Percentiles rank a stretch among this genome's conserved stretches.
Conservation (phyloP, 192 early-diverging fungal genomes). For the Coemansia sp. region DNA sequence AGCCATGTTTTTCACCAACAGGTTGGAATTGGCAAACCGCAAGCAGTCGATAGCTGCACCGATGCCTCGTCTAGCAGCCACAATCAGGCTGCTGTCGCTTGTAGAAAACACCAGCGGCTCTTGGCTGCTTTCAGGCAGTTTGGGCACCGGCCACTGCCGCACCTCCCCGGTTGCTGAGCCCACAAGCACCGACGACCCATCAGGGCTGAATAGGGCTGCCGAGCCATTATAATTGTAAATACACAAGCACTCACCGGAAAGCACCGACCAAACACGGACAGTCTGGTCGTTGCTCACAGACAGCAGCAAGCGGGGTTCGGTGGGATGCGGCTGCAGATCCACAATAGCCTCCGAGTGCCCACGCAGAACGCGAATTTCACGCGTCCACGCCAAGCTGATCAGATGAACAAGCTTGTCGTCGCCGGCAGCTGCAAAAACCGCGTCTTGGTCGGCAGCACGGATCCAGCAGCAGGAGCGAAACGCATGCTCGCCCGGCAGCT, state of each 20-base stretch:
- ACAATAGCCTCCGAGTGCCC: constrained; percentile 61
- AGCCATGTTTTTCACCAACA: constrained; percentile 70
- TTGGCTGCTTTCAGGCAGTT: constrained; percentile 15
- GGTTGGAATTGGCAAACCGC: constrained; percentile 62
- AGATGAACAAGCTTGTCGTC: constrained; percentile 64
- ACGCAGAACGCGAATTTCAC: constrained; percentile 59
- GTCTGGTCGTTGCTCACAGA: constrained; percentile 73
- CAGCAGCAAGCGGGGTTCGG: constrained; percentile 60
- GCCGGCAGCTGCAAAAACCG: constrained; percentile 68
- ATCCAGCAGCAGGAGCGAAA: constrained; percentile 75
- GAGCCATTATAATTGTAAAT: constrained; percentile 61
- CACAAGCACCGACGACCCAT: constrained; percentile 58
- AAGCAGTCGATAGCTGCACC: constrained; percentile 65
- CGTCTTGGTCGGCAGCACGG: constrained; percentile 59
- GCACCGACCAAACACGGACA: constrained; percentile 76
- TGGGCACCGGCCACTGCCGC: constrained; percentile 56
- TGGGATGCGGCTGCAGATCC: constrained; percentile 72
- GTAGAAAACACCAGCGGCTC: constrained; percentile 10
- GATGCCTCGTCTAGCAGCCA: constrained; percentile 17
- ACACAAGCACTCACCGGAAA: constrained; percentile 58
- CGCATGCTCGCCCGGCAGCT: constrained; percentile 44
- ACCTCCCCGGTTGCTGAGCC: constrained; percentile 55
- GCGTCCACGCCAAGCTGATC: constrained; percentile 68
- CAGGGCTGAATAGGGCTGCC: constrained; percentile 67
- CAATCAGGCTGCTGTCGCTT: constrained; percentile 26